These are phyloP conservation scores for Isabelozyma heimii DNA, from an alignment of 805 yeast species.

Conservation along the genomic window DNA sequence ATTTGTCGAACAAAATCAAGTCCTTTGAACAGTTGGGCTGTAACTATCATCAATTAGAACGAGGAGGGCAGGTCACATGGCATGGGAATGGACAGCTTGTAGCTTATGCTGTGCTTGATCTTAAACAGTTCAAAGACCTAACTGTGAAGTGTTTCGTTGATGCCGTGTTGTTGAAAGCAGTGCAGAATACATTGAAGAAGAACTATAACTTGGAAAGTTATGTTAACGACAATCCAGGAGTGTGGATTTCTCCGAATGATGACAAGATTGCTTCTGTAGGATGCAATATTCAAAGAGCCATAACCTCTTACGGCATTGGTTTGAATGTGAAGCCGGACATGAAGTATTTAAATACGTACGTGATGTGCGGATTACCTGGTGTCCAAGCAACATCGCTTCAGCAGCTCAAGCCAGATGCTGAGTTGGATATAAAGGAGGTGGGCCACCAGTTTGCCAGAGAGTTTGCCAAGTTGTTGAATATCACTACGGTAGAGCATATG, in stretches of 20 bases:
- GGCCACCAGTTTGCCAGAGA: conserved; percentile 35
- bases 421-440: conserved; percentile 12
- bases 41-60: conserved; percentile 66
- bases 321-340: conserved; percentile 76
- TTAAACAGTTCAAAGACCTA: conserved; percentile 55
- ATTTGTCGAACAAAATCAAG: conserved; percentile 23
- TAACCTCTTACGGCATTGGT: conserved; percentile 88
- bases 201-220: conserved; percentile 42
- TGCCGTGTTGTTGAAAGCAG: conserved; percentile 55
- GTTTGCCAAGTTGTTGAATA: conserved; percentile 30
- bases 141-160: conserved; percentile 65
- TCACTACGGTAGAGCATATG: conserved; percentile 34
- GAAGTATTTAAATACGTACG: conserved; percentile 63
- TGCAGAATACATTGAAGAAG: conserved; percentile 45
- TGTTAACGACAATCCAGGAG: conserved; percentile 77
- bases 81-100: conserved; percentile 97
- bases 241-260: conserved; percentile 58
- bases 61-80: conserved; percentile 97
- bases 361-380: conserved; percentile 82
- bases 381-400: conserved; percentile 38
- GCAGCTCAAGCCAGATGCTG: conserved; percentile 11
- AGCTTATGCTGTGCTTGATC: conserved; percentile 68
- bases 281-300: conserved; percentile 75
- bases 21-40: conserved; percentile 43
- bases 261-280: conserved; percentile 87